Percentiles rank a stretch among this genome's conserved stretches.
phyloP scores from a whole-genome alignment of 2,329 filamentous ascomycete species.

The Calonectria ilicicola region DNA sequence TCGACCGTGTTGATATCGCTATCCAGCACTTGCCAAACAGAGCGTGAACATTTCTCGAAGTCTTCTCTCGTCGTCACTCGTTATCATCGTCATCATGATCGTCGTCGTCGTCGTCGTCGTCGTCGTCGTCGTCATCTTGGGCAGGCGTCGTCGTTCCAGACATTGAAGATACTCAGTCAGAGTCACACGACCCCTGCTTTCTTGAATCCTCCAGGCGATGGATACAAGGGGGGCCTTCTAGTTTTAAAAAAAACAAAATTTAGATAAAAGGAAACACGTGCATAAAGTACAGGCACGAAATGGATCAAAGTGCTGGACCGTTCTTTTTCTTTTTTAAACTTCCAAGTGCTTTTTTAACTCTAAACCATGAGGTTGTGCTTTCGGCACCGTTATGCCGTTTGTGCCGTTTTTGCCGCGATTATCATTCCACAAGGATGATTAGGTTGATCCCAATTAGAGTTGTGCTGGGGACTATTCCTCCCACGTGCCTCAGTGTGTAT shows the following conservation, averaged over 20 bases:
- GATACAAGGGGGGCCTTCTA: background rate
- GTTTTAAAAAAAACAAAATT: background rate
- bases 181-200: background rate
- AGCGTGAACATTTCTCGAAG: background rate
- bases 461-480: background rate
- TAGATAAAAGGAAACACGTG: background rate
- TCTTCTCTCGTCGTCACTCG: background rate
- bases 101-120: background rate
- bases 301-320: background rate
- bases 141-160: background rate
- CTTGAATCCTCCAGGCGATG: background rate
- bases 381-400: slow-evolving; percentile 3
- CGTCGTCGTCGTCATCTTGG: background rate
- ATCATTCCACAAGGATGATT: background rate
- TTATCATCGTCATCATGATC: background rate
- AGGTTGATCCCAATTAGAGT: slow-evolving; percentile 2
- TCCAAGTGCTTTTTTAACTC: background rate
- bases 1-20: background rate
- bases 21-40: background rate
- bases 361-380: background rate
- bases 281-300: background rate
- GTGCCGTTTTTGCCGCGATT: background rate
- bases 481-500: background rate
- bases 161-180: background rate
- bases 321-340: background rate